These are phyloP conservation scores for Pyrenophora seminiperda DNA, from an alignment of 2,329 filamentous ascomycete genomes.

Conservation along the genomic window DNA sequence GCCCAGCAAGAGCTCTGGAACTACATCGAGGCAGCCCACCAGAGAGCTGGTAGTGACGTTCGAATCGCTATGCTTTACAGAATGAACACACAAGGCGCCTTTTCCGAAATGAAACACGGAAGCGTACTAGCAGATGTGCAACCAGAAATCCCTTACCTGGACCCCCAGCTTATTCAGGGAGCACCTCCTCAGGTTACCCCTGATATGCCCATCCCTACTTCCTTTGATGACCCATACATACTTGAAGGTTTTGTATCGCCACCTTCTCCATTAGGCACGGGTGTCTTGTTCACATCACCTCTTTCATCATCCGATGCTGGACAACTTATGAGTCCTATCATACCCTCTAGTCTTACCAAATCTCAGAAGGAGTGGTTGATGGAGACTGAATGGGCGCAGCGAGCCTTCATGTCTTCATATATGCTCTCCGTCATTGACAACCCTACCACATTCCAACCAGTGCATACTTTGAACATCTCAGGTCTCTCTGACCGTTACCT, in stretches of 20 bases:
- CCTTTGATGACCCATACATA: conserved; percentile 30
- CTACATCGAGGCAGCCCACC: conserved; percentile 33
- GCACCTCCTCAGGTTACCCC: conserved; percentile 28
- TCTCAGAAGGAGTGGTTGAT: conserved; percentile 72
- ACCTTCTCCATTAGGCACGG: conserved; percentile 22
- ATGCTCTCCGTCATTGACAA: conserved; percentile 69
- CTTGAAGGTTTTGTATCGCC: conserved; percentile 27
- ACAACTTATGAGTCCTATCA: conserved; percentile 47
- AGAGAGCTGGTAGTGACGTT: conserved; percentile 27
- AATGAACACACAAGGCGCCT: conserved; percentile 24
- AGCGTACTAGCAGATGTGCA: conserved; percentile 21
- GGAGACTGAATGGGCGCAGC: conserved; percentile 71
- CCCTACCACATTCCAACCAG: conserved; percentile 55
- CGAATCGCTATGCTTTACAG: conserved; percentile 38
- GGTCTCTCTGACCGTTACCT: conserved; percentile 68
- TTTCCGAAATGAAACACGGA: conserved; percentile 21
- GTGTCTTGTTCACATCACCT: conserved; percentile 44
- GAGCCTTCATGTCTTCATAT: conserved; percentile 70
- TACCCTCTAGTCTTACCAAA: conserved; percentile 61
- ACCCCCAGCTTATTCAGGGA: conserved; percentile 35
- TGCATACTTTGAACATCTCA: conserved; percentile 67
- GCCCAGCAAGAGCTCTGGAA: conserved; percentile 47
- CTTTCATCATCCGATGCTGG: conserved; percentile 29
- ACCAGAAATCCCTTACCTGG: conserved; percentile 38
- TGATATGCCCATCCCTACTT: conserved; percentile 24